Percentiles rank a stretch among this genome's conserved stretches.
phyloP scores from a whole-genome alignment of 495 filamentous ascomycete genomes.

The Xylaria acuta region DNA sequence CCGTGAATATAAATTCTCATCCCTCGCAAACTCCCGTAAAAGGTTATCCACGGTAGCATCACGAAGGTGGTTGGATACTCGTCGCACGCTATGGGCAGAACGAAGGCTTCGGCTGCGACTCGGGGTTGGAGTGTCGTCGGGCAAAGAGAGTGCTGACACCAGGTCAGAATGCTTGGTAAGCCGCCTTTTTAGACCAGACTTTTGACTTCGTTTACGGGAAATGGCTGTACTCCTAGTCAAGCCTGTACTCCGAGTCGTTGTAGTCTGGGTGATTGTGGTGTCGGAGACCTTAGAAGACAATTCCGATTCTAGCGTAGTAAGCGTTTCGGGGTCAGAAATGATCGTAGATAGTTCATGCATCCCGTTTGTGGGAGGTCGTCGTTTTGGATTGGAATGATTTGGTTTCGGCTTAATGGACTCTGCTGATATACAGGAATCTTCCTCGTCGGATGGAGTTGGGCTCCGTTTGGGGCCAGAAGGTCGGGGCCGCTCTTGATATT shows the following conservation, averaged over 20 bases:
- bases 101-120: slow-evolving; percentile 67
- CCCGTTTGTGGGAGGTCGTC: slow-evolving; percentile 69
- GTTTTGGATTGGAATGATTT: slow-evolving; percentile 46
- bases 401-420: slow-evolving; percentile 39
- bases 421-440: slow-evolving; percentile 43
- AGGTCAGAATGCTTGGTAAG: slow-evolving; percentile 93
- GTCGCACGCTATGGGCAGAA: slow-evolving; percentile 74
- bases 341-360: slow-evolving; percentile 77
- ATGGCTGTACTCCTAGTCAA: slow-evolving; percentile 47
- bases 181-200: slow-evolving; percentile 67
- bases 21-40: slow-evolving; percentile 78
- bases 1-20: slow-evolving; percentile 89
- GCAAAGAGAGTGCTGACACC: slow-evolving; percentile 86
- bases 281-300: slow-evolving; percentile 53
- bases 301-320: slow-evolving; percentile 55
- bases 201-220: slow-evolving; percentile 49
- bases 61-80: slow-evolving; percentile 67
- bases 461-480: slow-evolving; percentile 39
- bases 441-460: slow-evolving; percentile 37
- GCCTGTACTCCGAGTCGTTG: slow-evolving; percentile 53
- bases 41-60: slow-evolving; percentile 74
- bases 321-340: slow-evolving; percentile 65
- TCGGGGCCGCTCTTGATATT: slow-evolving; percentile 38
- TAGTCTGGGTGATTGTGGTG: slow-evolving; percentile 58
- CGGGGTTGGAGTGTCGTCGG: slow-evolving; percentile 62